Evolutionary conservation across 805 yeast genomes (phyloP), one percentile per base, ranked within the genome.

Genomic region (Wickerhamiella qilinensis): DNA sequence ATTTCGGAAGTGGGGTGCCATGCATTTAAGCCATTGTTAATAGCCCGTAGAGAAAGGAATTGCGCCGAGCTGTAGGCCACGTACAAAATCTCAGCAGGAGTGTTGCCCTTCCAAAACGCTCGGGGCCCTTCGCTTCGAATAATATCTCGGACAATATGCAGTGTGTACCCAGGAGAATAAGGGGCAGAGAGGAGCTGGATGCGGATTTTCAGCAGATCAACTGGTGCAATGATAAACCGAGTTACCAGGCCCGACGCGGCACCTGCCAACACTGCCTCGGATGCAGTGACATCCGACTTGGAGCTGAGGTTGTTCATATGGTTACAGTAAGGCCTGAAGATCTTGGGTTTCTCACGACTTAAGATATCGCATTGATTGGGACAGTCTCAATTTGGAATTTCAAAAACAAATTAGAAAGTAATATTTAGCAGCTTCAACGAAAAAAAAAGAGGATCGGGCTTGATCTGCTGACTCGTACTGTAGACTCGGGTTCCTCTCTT

Each of bases 21-120:
- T 5, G 56, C 43, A 1, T 60, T 49, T n/a, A 77, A 50, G 17
- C 56, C 36, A 4, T 52, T 55, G 53, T 77, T 81, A 24, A 72
- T 57, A 0, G 65, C 53, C 1, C 84, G 65, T 50, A 77, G 82
- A 1, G 81, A 60, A 1, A 88, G 64, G 58, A 91, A 91, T 55
- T 91, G 97, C 0, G 72, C 60, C 1, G 82, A 82, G 11, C 97
- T 95, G 50, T 88, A 91, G 9, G 80, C 47, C 12, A 88, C 62
- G 51, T 91, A 91, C 74, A 91, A 71, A 29, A 75, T 56, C 45
- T 84, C 84, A 0, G 97, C 98, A 0, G 98, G 94, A 0, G 83
- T 67, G 53, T 91, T 91, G 0, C 98, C 98, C 55, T 85, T 86
- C 97, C 97, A 91, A n/a, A 88, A 63, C 0, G 84, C 88, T 7